Percentiles rank a stretch among this genome's conserved stretches.
These are phyloP conservation scores for sorghum (Sorghum bicolor) DNA, from an alignment of 176 grass and related monocot genomes.

Conservation along the genomic window DNA sequence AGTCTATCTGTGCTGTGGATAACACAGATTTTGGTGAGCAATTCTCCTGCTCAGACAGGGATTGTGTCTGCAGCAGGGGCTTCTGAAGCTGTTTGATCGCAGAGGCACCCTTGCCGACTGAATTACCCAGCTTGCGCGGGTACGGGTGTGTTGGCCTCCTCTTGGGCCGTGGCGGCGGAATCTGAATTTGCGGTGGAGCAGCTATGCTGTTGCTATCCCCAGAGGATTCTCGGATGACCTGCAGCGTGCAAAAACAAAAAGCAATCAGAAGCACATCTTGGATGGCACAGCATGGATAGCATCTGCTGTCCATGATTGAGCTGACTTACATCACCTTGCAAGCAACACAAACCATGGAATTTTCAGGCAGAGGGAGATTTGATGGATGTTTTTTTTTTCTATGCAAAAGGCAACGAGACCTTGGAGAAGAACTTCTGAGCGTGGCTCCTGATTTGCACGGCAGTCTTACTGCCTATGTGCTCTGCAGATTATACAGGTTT, in stretches of 20 bases:
- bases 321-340: conserved; percentile 55
- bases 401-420: conserved; percentile 50
- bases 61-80: conserved; percentile 24
- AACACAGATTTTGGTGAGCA: conserved; percentile 68
- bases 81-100: conserved; percentile 38
- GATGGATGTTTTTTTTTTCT: not conserved
- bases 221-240: conserved; percentile 66
- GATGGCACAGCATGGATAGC: conserved; percentile 5
- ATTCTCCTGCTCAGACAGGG: conserved; percentile 48
- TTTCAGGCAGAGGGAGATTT: conserved; percentile 29
- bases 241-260: conserved; percentile 1
- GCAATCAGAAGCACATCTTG: conserved; percentile 16
- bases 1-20: conserved; percentile 29
- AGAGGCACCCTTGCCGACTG: conserved; percentile 18
- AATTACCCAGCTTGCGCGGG: conserved; percentile 64
- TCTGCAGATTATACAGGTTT: conserved; percentile 37
- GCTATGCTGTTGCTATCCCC: conserved; percentile 24
- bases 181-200: conserved; percentile 45
- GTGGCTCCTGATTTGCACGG: conserved; percentile 96
- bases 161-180: conserved; percentile 92
- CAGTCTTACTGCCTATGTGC: conserved; percentile 84
- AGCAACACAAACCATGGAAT: conserved; percentile 63
- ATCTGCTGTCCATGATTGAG: conserved; percentile 46
- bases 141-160: conserved; percentile 71
- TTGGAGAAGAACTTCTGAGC: conserved; percentile 98